Evolutionary conservation across 83 land plant species (phyloP).

Genomic region (Thuja plicata): DNA sequence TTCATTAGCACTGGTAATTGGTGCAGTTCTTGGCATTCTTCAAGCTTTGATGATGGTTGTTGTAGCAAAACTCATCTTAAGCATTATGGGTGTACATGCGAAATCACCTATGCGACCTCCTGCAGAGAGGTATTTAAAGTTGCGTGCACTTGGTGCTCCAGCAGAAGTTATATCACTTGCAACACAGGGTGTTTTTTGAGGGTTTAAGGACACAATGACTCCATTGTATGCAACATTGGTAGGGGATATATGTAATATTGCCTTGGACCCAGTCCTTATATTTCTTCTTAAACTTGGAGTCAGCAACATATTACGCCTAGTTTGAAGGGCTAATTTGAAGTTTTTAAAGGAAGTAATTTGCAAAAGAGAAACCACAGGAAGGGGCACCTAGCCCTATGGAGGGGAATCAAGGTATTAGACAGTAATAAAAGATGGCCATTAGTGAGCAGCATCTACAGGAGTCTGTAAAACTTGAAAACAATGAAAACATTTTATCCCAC

Average conservation of each 20-base stretch:
- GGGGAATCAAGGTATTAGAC: too few relatives aligned
- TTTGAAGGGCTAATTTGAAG: too few relatives aligned
- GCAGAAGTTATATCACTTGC: conserved; percentile 84
- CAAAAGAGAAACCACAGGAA: too few relatives aligned
- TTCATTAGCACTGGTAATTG: conserved; percentile 68
- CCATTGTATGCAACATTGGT: conserved; percentile 79
- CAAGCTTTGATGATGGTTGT: conserved; percentile 53
- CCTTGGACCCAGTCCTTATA: conserved; percentile 78
- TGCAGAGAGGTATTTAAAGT: conserved; percentile 62
- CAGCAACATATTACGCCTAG: too few relatives aligned
- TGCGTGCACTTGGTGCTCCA: conserved; percentile 85
- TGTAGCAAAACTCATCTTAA: conserved; percentile 46
- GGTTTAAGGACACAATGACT: conserved; percentile 86
- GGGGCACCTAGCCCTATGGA: too few relatives aligned
- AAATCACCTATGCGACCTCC: conserved; percentile 72
- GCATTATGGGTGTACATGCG: conserved; percentile 60
- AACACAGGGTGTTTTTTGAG: conserved; percentile 88
- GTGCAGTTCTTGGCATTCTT: conserved; percentile 57
- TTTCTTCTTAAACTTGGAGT: conserved; percentile 69
- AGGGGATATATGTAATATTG: conserved; percentile 70
- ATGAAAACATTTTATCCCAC: too few relatives aligned
- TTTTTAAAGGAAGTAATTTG: too few relatives aligned
- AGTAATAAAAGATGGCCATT: too few relatives aligned
- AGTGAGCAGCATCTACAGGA: too few relatives aligned
- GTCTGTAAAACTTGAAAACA: too few relatives aligned